A percentile compares a stretch with the other conserved stretches of the same genome.
These are phyloP conservation scores for Aquilaria sinensis DNA, from an alignment of 345 rosid species.

Conservation along the genomic window DNA sequence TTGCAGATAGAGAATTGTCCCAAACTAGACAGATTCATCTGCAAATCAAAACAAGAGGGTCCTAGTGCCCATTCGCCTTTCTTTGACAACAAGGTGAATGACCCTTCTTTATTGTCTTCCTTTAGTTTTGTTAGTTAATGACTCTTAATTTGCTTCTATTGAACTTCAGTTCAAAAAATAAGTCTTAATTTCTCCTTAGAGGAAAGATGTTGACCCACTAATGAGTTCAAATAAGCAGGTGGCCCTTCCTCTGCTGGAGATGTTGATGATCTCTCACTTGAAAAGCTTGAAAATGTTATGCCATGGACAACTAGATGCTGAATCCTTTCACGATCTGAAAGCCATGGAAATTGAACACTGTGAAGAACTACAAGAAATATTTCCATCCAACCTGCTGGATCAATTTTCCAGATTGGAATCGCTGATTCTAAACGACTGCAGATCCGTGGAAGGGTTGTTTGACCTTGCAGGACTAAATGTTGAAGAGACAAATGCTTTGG, in stretches of 20 bases:
- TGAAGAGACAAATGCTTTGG: neutral
- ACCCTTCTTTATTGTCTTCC: neutral
- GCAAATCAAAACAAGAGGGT: neutral
- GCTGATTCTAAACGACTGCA: conserved; percentile 1
- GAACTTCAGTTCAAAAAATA: neutral
- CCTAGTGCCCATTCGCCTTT: neutral
- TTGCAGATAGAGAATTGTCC: conserved; percentile 9
- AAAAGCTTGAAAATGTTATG: conserved; percentile 17
- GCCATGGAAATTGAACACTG: neutral
- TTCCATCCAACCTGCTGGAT: conserved; percentile 9
- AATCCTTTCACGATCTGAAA: conserved; percentile 15
- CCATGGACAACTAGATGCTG: conserved; percentile 5
- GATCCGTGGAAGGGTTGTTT: conserved; percentile 2
- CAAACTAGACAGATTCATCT: conserved; percentile 6
- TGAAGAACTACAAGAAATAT: neutral
- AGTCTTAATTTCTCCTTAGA: no score
- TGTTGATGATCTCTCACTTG: conserved; percentile 8
- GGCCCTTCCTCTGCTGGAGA: conserved; percentile 19
- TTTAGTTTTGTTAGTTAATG: neutral
- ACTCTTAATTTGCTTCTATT: neutral
- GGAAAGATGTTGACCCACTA: neutral
- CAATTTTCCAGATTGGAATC: conserved; percentile 5
- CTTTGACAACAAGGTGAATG: conserved; percentile 9
- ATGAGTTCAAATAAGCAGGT: conserved; percentile 6
- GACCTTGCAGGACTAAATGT: neutral